These are phyloP conservation scores for Sclerotinia subarctica DNA, from an alignment of 2,329 filamentous ascomycete species.

Conservation along the genomic window DNA sequence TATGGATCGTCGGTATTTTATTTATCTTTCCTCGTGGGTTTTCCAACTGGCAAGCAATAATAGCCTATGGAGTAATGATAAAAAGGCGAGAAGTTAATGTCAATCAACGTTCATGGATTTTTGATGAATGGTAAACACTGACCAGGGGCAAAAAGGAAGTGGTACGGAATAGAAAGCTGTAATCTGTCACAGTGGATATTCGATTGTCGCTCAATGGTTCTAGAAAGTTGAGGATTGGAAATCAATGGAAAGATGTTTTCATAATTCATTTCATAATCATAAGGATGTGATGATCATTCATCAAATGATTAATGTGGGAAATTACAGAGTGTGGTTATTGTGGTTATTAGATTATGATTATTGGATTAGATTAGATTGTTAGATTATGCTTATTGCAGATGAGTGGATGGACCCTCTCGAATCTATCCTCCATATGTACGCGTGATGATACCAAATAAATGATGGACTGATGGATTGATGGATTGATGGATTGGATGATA, in stretches of 20 bases:
- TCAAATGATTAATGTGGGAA: not conserved
- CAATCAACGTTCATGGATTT: not conserved
- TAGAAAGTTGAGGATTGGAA: constrained; percentile 2
- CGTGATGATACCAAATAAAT: not conserved
- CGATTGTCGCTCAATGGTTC: not conserved
- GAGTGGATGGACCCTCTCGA: no score
- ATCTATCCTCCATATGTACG: not conserved
- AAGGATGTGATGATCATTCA: no score
- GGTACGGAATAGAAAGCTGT: not conserved
- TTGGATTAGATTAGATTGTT: not conserved
- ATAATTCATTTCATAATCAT: not conserved
- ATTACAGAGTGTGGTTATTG: not conserved
- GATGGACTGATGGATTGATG: not conserved
- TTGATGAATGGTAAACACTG: not conserved
- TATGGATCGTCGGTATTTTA: not conserved
- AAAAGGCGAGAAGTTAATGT: not conserved
- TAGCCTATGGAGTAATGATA: not conserved
- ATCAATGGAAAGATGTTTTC: not conserved
- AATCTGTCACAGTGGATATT: not conserved
- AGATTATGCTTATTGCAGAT: not conserved
- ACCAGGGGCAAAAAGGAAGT: not conserved
- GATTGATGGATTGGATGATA: not conserved
- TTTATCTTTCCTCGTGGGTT: not conserved
- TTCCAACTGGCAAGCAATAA: not conserved
- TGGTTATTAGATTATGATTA: no score